A percentile compares a stretch with the other conserved stretches of the same genome.
Conservation (phyloP, 306 rosid genomes). For the Prinsepia uniflora region DNA sequence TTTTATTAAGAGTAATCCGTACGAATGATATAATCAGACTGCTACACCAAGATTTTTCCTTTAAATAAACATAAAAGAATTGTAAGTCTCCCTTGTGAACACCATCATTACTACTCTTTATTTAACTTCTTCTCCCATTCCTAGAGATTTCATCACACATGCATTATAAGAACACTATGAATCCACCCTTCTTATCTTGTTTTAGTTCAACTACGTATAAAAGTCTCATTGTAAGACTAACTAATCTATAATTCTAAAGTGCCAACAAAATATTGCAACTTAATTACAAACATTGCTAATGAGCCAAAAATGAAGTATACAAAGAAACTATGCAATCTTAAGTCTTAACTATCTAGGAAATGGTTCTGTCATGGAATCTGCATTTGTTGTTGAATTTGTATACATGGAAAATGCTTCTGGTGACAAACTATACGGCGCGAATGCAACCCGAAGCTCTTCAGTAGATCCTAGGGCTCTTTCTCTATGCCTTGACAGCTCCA, state of each 20-base stretch:
- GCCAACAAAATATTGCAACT: no score
- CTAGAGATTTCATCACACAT: background rate
- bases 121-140: background rate
- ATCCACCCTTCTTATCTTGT: background rate
- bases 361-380: constrained; percentile 23
- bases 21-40: no score
- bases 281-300: no score
- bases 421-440: background rate
- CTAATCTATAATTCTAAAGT: no score
- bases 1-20: no score
- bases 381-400: constrained; percentile 24
- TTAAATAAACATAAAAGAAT: no score
- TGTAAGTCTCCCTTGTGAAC: background rate
- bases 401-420: constrained; percentile 3
- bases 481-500: constrained; percentile 27
- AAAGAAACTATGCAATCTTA: no score
- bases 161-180: background rate
- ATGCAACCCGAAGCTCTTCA: background rate
- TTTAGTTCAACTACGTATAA: background rate
- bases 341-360: constrained; percentile 11
- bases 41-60: no score
- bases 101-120: background rate
- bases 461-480: constrained; percentile 25
- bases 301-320: no score
- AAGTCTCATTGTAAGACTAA: no score